Percentiles rank a stretch among this genome's conserved stretches.
phyloP scores from a whole-genome alignment of 192 early-diverging fungal species.

The Backusella liffmaniae region DNA sequence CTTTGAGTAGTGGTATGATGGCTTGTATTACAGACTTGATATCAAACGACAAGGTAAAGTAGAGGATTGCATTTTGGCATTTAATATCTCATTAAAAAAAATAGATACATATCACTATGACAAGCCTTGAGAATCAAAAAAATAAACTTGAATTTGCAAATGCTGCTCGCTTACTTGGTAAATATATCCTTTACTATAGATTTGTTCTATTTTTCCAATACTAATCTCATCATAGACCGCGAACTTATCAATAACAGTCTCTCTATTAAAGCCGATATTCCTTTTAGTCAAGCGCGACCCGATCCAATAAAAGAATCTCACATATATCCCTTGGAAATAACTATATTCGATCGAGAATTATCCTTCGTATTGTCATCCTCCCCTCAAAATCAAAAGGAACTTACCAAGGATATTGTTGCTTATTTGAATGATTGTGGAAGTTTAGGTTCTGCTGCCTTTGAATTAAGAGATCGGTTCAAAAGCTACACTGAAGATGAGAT shows the following conservation, averaged over 20 bases:
- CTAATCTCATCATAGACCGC: background rate
- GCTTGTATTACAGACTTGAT: background rate
- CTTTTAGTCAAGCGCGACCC: background rate
- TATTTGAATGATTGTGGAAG: background rate
- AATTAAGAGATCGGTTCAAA: background rate
- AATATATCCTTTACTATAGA: background rate
- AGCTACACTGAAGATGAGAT: background rate
- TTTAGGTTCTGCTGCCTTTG: background rate
- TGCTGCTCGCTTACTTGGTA: background rate
- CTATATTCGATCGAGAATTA: background rate
- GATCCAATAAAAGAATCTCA: background rate
- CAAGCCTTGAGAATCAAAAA: too few relatives aligned
- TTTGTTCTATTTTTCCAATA: background rate
- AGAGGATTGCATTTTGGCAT: background rate
- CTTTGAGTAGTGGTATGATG: background rate
- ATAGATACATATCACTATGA: background rate
- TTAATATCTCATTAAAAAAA: background rate
- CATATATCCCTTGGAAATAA: background rate
- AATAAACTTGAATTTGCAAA: background rate
- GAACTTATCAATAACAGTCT: background rate
- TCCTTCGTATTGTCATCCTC: background rate
- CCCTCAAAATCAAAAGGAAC: background rate
- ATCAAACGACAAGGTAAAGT: background rate
- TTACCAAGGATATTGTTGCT: background rate
- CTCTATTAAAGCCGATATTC: background rate